These are phyloP conservation scores for Cladosporium sp. DNA, from an alignment of 2,329 filamentous ascomycete genomes.

Conservation along the genomic window DNA sequence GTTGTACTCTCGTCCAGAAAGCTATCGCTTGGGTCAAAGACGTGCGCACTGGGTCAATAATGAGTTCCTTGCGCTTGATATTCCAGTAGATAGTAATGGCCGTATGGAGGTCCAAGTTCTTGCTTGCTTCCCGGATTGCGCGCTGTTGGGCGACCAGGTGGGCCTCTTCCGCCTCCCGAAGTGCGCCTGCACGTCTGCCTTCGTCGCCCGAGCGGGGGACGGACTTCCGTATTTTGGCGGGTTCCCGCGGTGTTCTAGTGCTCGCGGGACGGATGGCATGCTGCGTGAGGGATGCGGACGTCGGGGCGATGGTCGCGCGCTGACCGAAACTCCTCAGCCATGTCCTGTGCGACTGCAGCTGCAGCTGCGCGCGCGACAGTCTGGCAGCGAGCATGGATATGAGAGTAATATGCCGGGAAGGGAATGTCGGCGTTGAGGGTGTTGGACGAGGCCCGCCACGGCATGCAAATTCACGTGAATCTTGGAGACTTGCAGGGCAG, in stretches of 20 bases:
- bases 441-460: too few relatives aligned
- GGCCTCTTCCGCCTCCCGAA: background rate
- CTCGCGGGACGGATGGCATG: too few relatives aligned
- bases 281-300: background rate
- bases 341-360: conserved; percentile 20
- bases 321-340: conserved; percentile 21
- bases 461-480: too few relatives aligned
- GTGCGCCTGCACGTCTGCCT: too few relatives aligned
- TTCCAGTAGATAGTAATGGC: background rate
- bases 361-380: conserved; percentile 16
- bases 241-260: too few relatives aligned
- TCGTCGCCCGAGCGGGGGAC: too few relatives aligned
- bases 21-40: background rate
- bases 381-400: conserved; percentile 12
- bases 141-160: background rate
- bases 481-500: too few relatives aligned
- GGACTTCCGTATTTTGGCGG: too few relatives aligned
- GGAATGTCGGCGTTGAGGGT: too few relatives aligned
- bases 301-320: background rate
- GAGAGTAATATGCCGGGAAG: background rate
- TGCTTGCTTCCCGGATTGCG: background rate
- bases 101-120: background rate
- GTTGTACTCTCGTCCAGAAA: background rate
- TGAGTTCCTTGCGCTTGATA: background rate
- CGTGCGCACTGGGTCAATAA: background rate